These are phyloP conservation scores for Lagenaria siceraria DNA, from an alignment of 306 rosid species.

Conservation along the genomic window DNA sequence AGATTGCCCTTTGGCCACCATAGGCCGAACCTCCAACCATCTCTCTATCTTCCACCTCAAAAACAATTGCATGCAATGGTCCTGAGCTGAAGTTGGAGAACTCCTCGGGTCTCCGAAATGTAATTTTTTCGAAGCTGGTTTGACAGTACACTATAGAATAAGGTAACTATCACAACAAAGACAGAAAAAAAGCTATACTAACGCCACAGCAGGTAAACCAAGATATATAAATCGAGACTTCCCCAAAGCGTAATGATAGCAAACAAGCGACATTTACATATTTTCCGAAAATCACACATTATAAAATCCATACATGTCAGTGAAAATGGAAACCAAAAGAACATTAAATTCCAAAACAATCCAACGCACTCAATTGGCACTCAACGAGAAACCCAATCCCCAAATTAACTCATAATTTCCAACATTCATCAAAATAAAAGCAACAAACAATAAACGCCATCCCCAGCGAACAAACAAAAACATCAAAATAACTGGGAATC, in stretches of 20 bases:
- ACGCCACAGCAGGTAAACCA: neutral
- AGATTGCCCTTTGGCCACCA: conserved; percentile 97
- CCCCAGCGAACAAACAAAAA: neutral
- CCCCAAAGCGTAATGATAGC: neutral
- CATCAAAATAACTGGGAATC: neutral
- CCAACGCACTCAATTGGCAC: neutral
- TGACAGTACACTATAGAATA: conserved; percentile 11
- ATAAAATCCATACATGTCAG: neutral
- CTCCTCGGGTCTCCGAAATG: conserved; percentile 53
- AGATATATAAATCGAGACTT: neutral
- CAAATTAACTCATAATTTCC: neutral
- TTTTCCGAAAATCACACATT: too few species aligned
- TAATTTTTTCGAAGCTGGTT: conserved; percentile 76
- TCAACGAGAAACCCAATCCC: neutral
- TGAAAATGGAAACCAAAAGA: neutral
- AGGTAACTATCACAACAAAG: conserved; percentile 7
- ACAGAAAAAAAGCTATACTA: neutral
- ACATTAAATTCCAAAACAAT: neutral
- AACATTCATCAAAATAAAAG: neutral
- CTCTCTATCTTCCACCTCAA: conserved; percentile 97
- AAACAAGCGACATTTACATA: neutral
- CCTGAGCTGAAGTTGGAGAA: conserved; percentile 59
- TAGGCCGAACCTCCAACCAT: conserved; percentile 91
- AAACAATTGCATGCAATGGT: conserved; percentile 64
- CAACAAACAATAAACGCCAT: neutral